Base-by-base conservation (phyloP, 1,284 basidiomycete species). In the Moniliella sp. region DNA sequence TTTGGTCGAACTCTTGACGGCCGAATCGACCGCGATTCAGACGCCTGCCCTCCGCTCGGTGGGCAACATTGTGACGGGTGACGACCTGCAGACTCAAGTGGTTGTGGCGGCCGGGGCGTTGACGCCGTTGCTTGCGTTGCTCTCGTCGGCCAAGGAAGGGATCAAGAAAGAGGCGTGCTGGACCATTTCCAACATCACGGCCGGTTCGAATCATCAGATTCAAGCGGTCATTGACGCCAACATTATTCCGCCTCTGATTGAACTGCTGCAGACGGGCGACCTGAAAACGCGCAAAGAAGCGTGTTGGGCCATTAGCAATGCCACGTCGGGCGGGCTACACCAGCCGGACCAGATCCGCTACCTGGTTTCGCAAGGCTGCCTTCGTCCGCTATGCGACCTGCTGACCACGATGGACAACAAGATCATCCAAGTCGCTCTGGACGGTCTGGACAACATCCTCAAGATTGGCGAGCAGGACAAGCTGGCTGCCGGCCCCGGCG, bases 271-370 rank as follows among this genome's bases (percentile, higher is more conserved):
- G 61, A 77, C 91, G 54, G 88, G 84, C 37, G 91, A 99, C 65
- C 94, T 97, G 71, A 97, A 94, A 69, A 94, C 91, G 31, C 78
- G 82, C 64, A 99, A 99, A 67, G 91, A 99, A 64, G 91, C 91
- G 3, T 97, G 86, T 67, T 99, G 91, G 91, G 91, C 91, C 10
- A 84, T 99, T 54, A 93, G 84, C 29, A 99, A 99, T 63, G 91
- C 91, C 5, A 99, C 91, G 21, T 91, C 83, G 28, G 91, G 91
- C 42, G 91, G 86, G 47, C 72, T 97, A 15, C 83, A 91, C 52
- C 84, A 99, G 61, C 91, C 91, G 30, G 68, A 76, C 29, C 91
- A 97, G 65, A 97, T 99, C 55, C 80, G 91, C 34, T 99, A 97
- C 65, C 78, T 99, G 36, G 91, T 99, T 40, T 71, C 73, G 16